Evolutionary conservation across 176 grass and related monocot genomes (phyloP).

Genomic region (Alopecurus myosuroides): DNA sequence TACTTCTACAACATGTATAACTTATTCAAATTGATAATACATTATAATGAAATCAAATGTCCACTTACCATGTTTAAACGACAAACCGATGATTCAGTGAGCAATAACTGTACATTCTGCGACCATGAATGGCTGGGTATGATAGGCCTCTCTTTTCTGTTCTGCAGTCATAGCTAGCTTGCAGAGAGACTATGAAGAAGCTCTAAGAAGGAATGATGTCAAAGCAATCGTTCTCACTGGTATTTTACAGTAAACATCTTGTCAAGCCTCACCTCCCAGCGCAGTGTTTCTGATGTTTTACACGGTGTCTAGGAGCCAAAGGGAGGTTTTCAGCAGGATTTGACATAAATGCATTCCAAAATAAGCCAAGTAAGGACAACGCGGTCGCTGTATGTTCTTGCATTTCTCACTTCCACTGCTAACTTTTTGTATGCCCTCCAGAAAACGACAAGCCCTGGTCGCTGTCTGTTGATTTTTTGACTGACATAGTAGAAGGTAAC

Average conservation of each 20-base stretch:
- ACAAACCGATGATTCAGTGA: neutral
- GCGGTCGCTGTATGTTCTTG: neutral
- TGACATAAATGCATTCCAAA: constrained; percentile 59
- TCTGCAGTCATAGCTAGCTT: constrained; percentile 70
- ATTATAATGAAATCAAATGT: neutral
- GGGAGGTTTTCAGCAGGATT: constrained; percentile 85
- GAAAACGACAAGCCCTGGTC: constrained; percentile 51
- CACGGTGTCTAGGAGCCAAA: constrained; percentile 39
- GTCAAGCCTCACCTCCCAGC: neutral
- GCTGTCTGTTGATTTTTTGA: constrained; percentile 57
- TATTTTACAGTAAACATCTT: constrained; percentile 14
- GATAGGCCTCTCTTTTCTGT: constrained; percentile 3
- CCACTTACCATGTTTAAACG: neutral
- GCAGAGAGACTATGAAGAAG: constrained; percentile 44
- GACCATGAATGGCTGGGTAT: neutral
- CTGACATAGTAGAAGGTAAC: constrained; percentile 62
- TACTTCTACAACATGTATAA: neutral
- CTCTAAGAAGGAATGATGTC: constrained; percentile 69
- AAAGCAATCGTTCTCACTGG: constrained; percentile 87
- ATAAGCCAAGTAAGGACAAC: constrained; percentile 42
- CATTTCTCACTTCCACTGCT: neutral
- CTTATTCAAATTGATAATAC: neutral
- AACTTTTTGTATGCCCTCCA: constrained; percentile 13
- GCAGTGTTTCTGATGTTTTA: neutral
- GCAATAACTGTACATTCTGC: neutral